phyloP scores from a whole-genome alignment of 495 filamentous ascomycete genomes.

The Mytilinidion resinicola region DNA sequence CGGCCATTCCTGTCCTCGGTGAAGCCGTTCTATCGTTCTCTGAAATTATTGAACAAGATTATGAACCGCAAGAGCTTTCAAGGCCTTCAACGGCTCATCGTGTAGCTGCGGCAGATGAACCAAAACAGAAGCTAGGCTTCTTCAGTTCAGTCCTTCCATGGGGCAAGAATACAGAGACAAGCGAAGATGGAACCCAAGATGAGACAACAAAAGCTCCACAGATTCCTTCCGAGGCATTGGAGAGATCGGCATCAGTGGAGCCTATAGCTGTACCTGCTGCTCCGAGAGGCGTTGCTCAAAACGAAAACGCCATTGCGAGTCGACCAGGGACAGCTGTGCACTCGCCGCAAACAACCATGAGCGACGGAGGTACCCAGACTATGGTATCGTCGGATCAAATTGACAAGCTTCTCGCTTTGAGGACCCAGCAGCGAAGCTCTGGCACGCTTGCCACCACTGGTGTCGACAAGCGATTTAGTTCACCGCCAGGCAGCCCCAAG shows the following conservation, averaged over 20 bases:
- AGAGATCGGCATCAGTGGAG: not conserved
- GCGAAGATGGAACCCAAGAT: not conserved
- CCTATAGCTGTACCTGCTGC: not conserved
- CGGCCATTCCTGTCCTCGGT: not conserved
- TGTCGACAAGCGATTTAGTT: conserved; percentile 18
- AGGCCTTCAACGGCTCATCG: conserved; percentile 23
- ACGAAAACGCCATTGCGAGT: no score
- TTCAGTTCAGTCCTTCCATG: conserved; percentile 16
- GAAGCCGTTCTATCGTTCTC: conserved; percentile 9
- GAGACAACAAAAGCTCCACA: not conserved
- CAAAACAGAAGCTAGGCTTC: conserved; percentile 7
- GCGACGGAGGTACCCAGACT: conserved; percentile 37
- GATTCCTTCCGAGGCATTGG: not conserved
- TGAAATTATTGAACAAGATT: conserved; percentile 13
- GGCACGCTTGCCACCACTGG: conserved; percentile 15
- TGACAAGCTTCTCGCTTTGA: conserved; percentile 29
- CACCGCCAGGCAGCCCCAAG: conserved; percentile 13
- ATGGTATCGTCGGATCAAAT: conserved; percentile 35
- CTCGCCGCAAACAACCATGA: not conserved
- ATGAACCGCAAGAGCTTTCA: conserved; percentile 16
- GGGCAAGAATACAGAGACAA: conserved; percentile 11
- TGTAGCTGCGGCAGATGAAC: not conserved
- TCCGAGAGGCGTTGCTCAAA: not conserved
- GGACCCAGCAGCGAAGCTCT: conserved; percentile 6
- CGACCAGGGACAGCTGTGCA: no score